Conservation (phyloP, 441 rosid genomes). For the Eugenia klotzschiana region DNA sequence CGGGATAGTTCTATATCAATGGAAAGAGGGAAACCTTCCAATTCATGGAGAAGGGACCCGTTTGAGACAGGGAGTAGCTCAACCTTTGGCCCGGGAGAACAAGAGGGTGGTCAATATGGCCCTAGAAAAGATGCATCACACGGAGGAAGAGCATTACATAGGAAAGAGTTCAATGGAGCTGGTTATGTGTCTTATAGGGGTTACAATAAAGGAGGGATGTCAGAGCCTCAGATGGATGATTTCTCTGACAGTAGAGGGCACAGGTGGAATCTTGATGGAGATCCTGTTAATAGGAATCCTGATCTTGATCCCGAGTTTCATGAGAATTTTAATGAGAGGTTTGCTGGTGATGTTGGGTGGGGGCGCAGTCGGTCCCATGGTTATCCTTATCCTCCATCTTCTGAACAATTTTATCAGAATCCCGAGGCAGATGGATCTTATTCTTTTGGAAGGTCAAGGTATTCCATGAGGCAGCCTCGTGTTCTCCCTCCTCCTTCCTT, state of each 20-base stretch:
- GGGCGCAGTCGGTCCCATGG: constrained; percentile 37
- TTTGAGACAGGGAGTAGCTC: constrained; percentile 49
- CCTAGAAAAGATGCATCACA: constrained; percentile 35
- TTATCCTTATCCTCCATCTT: constrained; percentile 38
- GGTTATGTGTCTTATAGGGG: constrained; percentile 32
- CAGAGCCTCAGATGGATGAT: constrained; percentile 44
- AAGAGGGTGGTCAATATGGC: constrained; percentile 39
- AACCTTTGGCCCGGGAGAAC: constrained; percentile 28
- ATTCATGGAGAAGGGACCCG: constrained; percentile 64
- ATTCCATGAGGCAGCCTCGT: constrained; percentile 82
- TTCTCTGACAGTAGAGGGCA: constrained; percentile 30
- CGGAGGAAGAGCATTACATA: constrained; percentile 33
- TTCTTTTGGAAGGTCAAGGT: constrained; percentile 66
- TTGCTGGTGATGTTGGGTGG: constrained; percentile 55
- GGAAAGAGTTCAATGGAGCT: constrained; percentile 50
- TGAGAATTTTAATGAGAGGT: constrained; percentile 51
- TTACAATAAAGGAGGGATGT: constrained; percentile 37
- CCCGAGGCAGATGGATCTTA: constrained; percentile 54
- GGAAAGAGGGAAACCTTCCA: constrained; percentile 44
- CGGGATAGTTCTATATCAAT: constrained; percentile 35
- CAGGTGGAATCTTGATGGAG: constrained; percentile 70
- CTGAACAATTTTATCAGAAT: constrained; percentile 47
- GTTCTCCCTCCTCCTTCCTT: constrained; percentile 79
- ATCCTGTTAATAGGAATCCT: constrained; percentile 37
- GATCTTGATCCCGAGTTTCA: constrained; percentile 59